Conservation (phyloP, 352 stramenopile genomes). For the Globisporangium abappressorium region DNA sequence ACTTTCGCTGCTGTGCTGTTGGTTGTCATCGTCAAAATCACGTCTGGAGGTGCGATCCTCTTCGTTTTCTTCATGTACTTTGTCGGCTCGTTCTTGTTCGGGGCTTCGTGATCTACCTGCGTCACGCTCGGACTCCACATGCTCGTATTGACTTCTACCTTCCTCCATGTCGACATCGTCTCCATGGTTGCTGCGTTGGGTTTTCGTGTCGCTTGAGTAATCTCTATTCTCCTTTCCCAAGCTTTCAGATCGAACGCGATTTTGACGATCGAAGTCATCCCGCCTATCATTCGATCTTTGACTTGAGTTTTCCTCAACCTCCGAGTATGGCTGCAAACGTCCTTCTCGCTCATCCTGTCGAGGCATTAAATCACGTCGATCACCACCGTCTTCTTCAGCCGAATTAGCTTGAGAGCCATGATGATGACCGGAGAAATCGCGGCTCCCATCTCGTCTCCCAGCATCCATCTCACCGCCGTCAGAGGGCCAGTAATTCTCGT, state of each 20-base stretch:
- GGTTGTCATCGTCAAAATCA: conserved; percentile 1
- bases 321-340: not conserved
- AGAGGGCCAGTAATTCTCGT: conserved; percentile 8
- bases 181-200: not conserved
- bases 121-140: not conserved
- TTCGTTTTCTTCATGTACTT: not conserved
- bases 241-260: conserved; percentile 7
- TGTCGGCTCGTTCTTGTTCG: not conserved
- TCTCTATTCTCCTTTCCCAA: conserved; percentile 5
- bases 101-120: not conserved
- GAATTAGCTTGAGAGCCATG: conserved; percentile 1
- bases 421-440: not conserved
- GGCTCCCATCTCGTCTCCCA: not conserved
- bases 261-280: not conserved
- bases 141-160: not conserved
- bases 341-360: not conserved
- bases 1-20: not conserved
- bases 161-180: not conserved
- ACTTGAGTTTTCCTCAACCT: not conserved
- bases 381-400: not conserved
- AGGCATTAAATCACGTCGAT: not conserved
- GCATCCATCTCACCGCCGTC: not conserved
- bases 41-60: not conserved
- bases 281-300: not conserved
- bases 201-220: not conserved